Evolutionary conservation across 2,329 filamentous ascomycete genomes (phyloP).

Genomic region (Huntiella savannae): DNA sequence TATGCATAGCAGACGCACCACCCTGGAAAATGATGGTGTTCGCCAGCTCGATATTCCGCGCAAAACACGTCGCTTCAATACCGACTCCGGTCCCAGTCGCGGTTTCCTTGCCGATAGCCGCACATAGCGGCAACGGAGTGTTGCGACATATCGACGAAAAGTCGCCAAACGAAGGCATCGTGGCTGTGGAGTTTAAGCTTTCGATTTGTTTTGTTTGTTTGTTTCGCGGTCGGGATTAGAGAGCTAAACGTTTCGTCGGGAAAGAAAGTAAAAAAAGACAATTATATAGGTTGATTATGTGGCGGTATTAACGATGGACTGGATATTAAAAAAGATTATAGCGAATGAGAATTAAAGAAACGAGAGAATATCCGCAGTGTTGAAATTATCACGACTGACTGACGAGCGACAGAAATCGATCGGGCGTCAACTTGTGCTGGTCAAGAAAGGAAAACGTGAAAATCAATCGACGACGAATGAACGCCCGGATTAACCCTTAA

Average conservation of each 20-base stretch:
- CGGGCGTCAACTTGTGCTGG: too few relatives aligned
- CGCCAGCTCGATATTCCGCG: conserved; percentile 82
- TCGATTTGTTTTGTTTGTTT: background rate
- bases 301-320: background rate
- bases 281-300: background rate
- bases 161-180: conserved; percentile 72
- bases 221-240: background rate
- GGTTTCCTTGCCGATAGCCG: conserved; percentile 59
- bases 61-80: conserved; percentile 81
- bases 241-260: background rate
- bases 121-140: conserved; percentile 72
- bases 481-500: too few relatives aligned
- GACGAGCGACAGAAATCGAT: too few relatives aligned
- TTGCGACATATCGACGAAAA: conserved; percentile 74
- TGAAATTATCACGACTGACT: too few relatives aligned
- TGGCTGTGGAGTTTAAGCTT: conserved; percentile 7
- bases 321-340: background rate
- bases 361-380: background rate
- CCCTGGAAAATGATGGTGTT: conserved; percentile 98
- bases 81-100: conserved; percentile 49
- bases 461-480: background rate
- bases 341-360: background rate
- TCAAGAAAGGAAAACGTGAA: background rate
- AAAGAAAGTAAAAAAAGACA: background rate
- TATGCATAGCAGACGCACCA: conserved; percentile 81